phyloP scores from a whole-genome alignment of 2,329 filamentous ascomycete genomes.

The Exophiala oligosperma region DNA sequence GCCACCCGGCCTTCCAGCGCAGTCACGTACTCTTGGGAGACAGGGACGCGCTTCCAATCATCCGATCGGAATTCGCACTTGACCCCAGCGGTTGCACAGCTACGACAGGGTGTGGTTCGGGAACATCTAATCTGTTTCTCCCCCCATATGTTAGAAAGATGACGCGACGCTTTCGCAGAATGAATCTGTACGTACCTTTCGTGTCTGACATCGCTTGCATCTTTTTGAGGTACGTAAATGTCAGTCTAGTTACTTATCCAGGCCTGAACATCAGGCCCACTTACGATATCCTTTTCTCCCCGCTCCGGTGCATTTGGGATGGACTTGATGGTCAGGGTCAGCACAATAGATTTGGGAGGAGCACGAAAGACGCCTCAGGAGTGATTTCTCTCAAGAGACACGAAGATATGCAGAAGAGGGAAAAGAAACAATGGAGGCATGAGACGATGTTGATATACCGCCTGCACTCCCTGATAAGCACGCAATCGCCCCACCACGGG shows the following conservation, averaged over 20 bases:
- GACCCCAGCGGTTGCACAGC: slow-evolving; percentile 7
- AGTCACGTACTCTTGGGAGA: slow-evolving; percentile 7
- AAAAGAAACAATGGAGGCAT: background rate
- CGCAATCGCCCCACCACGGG: slow-evolving; percentile 6
- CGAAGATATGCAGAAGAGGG: background rate
- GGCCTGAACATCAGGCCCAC: background rate
- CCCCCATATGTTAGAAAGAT: no score
- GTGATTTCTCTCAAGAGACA: background rate
- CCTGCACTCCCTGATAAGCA: slow-evolving; percentile 1
- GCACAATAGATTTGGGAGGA: no score
- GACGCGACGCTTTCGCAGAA: no score
- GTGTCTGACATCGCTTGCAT: slow-evolving; percentile 14
- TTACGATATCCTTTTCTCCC: slow-evolving; percentile 12
- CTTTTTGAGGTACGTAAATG: background rate
- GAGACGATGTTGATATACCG: background rate
- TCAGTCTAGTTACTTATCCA: background rate
- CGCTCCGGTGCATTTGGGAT: slow-evolving; percentile 2
- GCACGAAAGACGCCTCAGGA: no score
- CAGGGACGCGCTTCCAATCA: slow-evolving; percentile 10
- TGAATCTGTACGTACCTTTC: slow-evolving; percentile 3
- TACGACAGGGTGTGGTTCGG: slow-evolving; percentile 9
- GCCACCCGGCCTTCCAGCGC: slow-evolving; percentile 6
- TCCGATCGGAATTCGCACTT: slow-evolving; percentile 11
- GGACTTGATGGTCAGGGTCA: no score
- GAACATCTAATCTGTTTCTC: slow-evolving; percentile 12